These are phyloP conservation scores for Candida morakotiae DNA, from an alignment of 805 yeast genomes.

Conservation along the genomic window DNA sequence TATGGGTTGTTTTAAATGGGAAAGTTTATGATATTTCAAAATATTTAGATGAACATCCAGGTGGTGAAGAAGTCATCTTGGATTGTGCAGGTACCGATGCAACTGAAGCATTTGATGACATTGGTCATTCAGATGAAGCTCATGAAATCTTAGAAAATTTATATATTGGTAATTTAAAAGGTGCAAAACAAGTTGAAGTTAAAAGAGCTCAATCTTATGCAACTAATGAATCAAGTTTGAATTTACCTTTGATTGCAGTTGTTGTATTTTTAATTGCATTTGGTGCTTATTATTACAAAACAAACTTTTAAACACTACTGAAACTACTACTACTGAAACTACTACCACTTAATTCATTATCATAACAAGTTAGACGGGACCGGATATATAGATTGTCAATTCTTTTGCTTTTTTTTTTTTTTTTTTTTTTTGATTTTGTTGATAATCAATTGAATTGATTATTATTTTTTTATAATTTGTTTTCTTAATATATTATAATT, in stretches of 20 bases:
- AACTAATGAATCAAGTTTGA: slow-evolving; percentile 14
- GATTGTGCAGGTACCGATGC: slow-evolving; percentile 43
- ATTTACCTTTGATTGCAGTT: slow-evolving; percentile 28
- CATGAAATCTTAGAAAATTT: slow-evolving; percentile 66
- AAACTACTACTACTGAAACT: no score
- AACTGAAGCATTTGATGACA: slow-evolving; percentile 55
- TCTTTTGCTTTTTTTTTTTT: no score
- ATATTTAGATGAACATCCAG: slow-evolving; percentile 46
- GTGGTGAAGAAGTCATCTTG: slow-evolving; percentile 44
- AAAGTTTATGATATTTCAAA: slow-evolving; percentile 37
- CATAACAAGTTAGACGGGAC: no score
- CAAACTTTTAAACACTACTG: slow-evolving; percentile 9
- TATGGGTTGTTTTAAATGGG: slow-evolving; percentile 44
- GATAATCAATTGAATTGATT: no score
- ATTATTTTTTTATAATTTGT: no score
- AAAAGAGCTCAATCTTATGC: slow-evolving; percentile 14
- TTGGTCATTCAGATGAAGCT: slow-evolving; percentile 98
- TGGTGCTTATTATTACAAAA: slow-evolving; percentile 36
- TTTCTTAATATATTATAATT: no score
- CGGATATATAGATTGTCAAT: no score
- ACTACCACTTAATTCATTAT: no score
- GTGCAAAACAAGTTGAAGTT: slow-evolving; percentile 27
- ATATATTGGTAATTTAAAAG: slow-evolving; percentile 77
- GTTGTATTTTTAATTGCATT: slow-evolving; percentile 37
- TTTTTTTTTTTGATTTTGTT: no score